These are phyloP conservation scores for Penicillium glabrum DNA, from an alignment of 2,329 filamentous ascomycete genomes.

Conservation along the genomic window DNA sequence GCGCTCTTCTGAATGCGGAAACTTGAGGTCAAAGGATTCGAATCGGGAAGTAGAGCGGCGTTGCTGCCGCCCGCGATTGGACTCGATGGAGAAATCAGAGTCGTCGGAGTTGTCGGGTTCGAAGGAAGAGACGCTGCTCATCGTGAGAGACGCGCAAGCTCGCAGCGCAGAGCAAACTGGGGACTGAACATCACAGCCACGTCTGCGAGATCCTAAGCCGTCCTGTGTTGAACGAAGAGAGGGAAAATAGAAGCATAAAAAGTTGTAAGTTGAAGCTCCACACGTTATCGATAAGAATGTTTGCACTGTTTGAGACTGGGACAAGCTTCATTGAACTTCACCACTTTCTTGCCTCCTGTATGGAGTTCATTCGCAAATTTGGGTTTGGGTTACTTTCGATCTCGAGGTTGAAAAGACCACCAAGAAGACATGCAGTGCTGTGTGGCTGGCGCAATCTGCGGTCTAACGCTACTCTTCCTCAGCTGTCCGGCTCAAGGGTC, in stretches of 20 bases:
- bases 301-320: constrained; percentile 38
- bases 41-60: constrained; percentile 8
- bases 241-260: constrained; percentile 7
- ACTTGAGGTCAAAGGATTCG: background rate
- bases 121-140: constrained; percentile 39
- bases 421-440: constrained; percentile 22
- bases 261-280: constrained; percentile 9
- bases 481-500: constrained; percentile 40
- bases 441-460: constrained; percentile 25
- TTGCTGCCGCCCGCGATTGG: background rate
- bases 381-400: constrained; percentile 20
- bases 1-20: background rate
- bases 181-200: constrained; percentile 28
- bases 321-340: background rate
- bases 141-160: constrained; percentile 37
- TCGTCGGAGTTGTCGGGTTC: constrained; percentile 35
- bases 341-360: constrained; percentile 10
- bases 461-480: constrained; percentile 23
- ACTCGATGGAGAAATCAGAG: constrained; percentile 20
- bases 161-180: constrained; percentile 20
- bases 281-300: constrained; percentile 28
- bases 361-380: constrained; percentile 33
- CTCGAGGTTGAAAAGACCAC: constrained; percentile 13
- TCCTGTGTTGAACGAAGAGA: background rate
- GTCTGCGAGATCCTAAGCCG: background rate